These are phyloP conservation scores for Xylaria sp. DNA, from an alignment of 2,329 filamentous ascomycete genomes.

Conservation along the genomic window DNA sequence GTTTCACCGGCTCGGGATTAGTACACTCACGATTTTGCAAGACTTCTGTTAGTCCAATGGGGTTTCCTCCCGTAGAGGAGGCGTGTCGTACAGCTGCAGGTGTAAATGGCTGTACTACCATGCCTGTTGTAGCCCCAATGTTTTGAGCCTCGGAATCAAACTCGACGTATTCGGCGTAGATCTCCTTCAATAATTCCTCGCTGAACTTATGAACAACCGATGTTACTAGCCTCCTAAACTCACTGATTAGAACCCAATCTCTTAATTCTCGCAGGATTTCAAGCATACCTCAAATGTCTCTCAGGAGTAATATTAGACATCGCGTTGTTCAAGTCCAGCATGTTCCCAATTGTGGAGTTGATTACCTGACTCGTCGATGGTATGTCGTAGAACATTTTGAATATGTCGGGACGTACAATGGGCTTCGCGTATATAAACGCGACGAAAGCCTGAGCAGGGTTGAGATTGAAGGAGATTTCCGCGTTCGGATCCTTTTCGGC, in stretches of 20 bases:
- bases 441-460: background rate
- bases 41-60: background rate
- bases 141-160: background rate
- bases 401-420: background rate
- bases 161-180: background rate
- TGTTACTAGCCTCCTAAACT: background rate
- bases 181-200: background rate
- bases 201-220: background rate
- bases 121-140: background rate
- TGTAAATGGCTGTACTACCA: slow-evolving; percentile 2
- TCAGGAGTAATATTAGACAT: background rate
- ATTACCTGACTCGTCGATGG: background rate
- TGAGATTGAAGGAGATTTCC: background rate
- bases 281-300: background rate
- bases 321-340: slow-evolving; percentile 3
- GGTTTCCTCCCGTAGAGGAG: background rate
- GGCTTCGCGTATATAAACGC: slow-evolving; percentile 10
- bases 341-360: slow-evolving; percentile 9
- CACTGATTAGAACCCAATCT: background rate
- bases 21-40: slow-evolving; percentile 4
- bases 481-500: slow-evolving; percentile 1
- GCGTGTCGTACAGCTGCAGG: slow-evolving; percentile 8
- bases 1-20: no score
- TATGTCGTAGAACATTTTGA: slow-evolving; percentile 4
- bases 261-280: background rate